Evolutionary conservation across 306 rosid genomes (phyloP), one percentile per base, ranked within the genome.

Genomic region (Quercus dentata): DNA sequence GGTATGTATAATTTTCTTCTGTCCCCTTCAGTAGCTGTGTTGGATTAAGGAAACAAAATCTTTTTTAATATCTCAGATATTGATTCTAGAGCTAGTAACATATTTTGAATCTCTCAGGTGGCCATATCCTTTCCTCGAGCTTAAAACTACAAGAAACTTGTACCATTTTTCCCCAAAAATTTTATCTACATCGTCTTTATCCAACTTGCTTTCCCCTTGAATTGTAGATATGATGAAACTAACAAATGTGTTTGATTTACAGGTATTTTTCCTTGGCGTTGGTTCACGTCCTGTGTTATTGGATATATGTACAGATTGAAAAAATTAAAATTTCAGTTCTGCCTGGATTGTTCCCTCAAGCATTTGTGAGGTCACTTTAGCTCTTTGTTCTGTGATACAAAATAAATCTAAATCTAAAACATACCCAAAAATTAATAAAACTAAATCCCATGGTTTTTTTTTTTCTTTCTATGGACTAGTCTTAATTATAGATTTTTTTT

Each of bases 81-180:
- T 61, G 19, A 23, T 27, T 27, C 20, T 15, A 63, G 41, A 63
- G 69, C 44, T 30, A 2, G 17, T 61, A 61, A 61, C 67, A 33
- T 38, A 35, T 35, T 67, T 33, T 33, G 27, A 59, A 18, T 56
- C 51, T 79, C 44, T 12, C 82, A 84, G 92, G 92, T 88, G 92
- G 92, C 98, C 98, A 9, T 94, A 94, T 84, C 97, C 98, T 49
- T 94, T 94, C 81, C 86, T 92, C 1, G 94, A 90, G 91, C 93
- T 94, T n/a, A n/a, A n/a, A n/a, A n/a, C n/a, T n/a, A n/a, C n/a
- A n/a, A n/a, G n/a, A n/a, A n/a, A n/a, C n/a, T n/a, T n/a, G n/a
- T n/a, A n/a, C n/a, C n/a, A n/a, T n/a, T n/a, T n/a, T n/a, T n/a
- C n/a, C n/a, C n/a, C n/a, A n/a, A n/a, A n/a, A n/a, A n/a, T 80